Percentiles rank a stretch among this genome's conserved stretches.
phyloP scores from a whole-genome alignment of 1,284 basidiomycete species.

The Pholiota adiposa region DNA sequence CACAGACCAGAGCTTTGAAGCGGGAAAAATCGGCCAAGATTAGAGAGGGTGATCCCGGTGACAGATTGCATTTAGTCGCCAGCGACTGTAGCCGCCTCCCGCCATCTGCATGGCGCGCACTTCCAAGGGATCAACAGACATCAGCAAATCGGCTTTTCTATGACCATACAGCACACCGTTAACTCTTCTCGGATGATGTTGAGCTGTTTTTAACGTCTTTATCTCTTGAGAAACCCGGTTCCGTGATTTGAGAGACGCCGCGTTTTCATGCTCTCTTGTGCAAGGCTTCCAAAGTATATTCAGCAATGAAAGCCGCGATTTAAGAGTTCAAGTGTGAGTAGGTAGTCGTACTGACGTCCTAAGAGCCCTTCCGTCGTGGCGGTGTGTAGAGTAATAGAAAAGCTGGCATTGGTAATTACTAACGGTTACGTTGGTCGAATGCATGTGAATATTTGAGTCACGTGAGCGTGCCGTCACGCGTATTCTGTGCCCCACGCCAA shows the following conservation, averaged over 20 bases:
- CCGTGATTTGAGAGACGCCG: neutral
- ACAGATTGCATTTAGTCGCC: neutral
- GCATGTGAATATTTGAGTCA: neutral
- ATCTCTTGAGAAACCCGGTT: neutral
- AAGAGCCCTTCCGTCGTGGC: neutral
- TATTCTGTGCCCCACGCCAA: neutral
- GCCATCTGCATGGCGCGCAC: no score
- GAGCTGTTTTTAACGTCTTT: neutral
- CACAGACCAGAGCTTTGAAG: no score
- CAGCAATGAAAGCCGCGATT: neutral
- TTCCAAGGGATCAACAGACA: neutral
- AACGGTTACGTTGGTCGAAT: no score
- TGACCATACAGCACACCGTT: neutral
- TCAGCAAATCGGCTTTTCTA: neutral
- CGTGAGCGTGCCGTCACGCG: neutral
- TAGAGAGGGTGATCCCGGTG: neutral
- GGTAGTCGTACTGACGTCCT: no score
- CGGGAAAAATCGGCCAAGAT: neutral
- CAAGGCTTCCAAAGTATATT: neutral
- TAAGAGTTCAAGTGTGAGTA: neutral
- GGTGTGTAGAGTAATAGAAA: neutral
- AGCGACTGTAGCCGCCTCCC: no score
- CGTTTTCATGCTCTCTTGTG: neutral
- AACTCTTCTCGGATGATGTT: neutral
- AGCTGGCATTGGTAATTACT: neutral